Evolutionary conservation across 257 asterid species (phyloP), one percentile per base, ranked within the genome.

Genomic region (Vinca minor): DNA sequence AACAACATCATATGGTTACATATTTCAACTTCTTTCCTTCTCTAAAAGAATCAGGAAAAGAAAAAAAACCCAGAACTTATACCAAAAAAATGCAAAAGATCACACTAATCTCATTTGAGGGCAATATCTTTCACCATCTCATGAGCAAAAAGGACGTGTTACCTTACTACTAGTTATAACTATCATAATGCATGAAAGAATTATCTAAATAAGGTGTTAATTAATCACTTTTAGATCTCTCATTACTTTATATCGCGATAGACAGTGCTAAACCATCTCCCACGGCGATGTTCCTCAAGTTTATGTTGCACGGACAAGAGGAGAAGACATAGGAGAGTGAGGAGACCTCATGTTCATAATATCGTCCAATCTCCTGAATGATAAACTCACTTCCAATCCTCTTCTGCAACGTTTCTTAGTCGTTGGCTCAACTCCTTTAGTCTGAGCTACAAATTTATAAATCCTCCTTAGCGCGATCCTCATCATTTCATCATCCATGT

Each of bases 271-370:
- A 34, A 6, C 38, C 38, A 34, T 34, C 38, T 34, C 4, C 38
- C 38, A 34, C 6, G 38, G 28, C 56, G 1, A 49, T 9, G 31
- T 49, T 49, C 17, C 32, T 53, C 2, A 26, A 0, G 26, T 25
- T 70, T 63, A 70, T 45, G 88, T 66, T 2, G 96, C 93, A 8
- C 85, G 86, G 64, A 88, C 95, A 1, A 91, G 87, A 25, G 98
- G 98, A 34, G 98, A 91, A 26, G 85, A 39, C 84, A 89, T 80
- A 3, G 89, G 95, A 26, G 96, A 88, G 39, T 85, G 95, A 59
- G 92, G 90, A 10, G 95, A 84, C 79, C 74, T 69, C 69, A 77
- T 72, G 65, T 55, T 75, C 59, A 75, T 76, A 15, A 77, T 68
- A 38, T 83, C 96, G 5, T 86, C 93, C 83, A 80, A 23, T 28